A percentile compares a stretch with the other conserved stretches of the same genome.
These are phyloP conservation scores for Monascus purpureus DNA, from an alignment of 495 filamentous ascomycete species.

Conservation along the genomic window DNA sequence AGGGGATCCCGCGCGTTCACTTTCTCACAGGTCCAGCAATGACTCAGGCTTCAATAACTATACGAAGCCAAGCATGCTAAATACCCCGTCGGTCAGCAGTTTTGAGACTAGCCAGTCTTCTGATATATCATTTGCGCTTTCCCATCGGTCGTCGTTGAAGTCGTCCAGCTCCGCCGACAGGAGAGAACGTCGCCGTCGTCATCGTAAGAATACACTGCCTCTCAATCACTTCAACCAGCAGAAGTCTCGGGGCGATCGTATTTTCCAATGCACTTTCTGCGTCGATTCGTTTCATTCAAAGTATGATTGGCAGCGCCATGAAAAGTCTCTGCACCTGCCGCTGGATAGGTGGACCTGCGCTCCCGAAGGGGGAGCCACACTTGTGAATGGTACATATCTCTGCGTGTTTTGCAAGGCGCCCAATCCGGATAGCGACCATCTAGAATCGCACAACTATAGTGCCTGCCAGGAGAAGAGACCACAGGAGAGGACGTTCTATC, in stretches of 20 bases:
- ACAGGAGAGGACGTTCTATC: constrained; percentile 67
- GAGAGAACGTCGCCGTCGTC: constrained; percentile 60
- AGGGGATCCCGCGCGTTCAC: constrained; percentile 27
- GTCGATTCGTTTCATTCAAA: constrained; percentile 78
- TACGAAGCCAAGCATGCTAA: constrained; percentile 45
- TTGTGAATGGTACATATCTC: constrained; percentile 23
- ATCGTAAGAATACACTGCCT: constrained; percentile 37
- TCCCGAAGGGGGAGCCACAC: constrained; percentile 35
- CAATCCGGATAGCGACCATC: constrained; percentile 54
- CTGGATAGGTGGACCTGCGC: constrained; percentile 83
- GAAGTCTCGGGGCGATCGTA: constrained; percentile 25
- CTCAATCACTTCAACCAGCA: constrained; percentile 29
- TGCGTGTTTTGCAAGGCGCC: constrained; percentile 63
- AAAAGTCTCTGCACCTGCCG: constrained; percentile 72
- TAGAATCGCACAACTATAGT: constrained; percentile 62
- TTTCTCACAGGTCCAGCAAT: constrained; percentile 41
- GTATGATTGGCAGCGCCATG: constrained; percentile 85
- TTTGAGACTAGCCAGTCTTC: constrained; percentile 57
- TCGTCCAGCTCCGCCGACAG: constrained; percentile 57
- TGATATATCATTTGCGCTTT: constrained; percentile 55
- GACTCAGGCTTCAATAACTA: constrained; percentile 57
- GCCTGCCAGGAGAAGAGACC: constrained; percentile 59
- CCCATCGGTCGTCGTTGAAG: constrained; percentile 46
- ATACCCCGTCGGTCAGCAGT: constrained; percentile 58
- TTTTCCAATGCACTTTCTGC: constrained; percentile 88